Evolutionary conservation across 1,139 yeast genomes (phyloP).

Genomic region (Taphrina deformans): DNA sequence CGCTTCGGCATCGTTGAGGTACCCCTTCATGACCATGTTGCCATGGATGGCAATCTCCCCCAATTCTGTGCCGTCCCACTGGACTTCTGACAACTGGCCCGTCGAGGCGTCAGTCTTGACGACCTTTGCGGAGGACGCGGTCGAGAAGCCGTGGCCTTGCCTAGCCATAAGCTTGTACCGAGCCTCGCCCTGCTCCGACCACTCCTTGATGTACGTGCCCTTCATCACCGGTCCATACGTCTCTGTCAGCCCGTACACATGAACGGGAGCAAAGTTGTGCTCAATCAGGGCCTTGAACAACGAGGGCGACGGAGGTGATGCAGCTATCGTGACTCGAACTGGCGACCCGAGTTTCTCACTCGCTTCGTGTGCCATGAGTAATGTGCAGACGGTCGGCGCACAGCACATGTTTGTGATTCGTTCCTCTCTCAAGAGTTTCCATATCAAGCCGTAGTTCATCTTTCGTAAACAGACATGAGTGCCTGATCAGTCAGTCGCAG

Average conservation of each 20-base stretch:
- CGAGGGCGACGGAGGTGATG: slow-evolving; percentile 48
- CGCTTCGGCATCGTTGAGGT: slow-evolving; percentile 60
- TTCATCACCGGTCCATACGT: slow-evolving; percentile 49
- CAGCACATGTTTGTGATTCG: slow-evolving; percentile 47
- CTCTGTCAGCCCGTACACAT: slow-evolving; percentile 73
- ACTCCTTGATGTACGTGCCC: slow-evolving; percentile 44
- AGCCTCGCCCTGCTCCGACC: slow-evolving; percentile 40
- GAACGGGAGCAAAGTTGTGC: slow-evolving; percentile 49
- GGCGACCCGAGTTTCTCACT: slow-evolving; percentile 43
- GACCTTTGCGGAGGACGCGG: slow-evolving; percentile 51
- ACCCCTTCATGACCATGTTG: slow-evolving; percentile 53
- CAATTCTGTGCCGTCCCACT: slow-evolving; percentile 47
- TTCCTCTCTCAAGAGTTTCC: slow-evolving; percentile 45
- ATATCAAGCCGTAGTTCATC: slow-evolving; percentile 46
- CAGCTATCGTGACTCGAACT: slow-evolving; percentile 48
- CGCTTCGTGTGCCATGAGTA: slow-evolving; percentile 45
- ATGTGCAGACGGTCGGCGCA: slow-evolving; percentile 49
- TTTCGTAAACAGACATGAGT: slow-evolving; percentile 47
- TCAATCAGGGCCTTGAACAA: slow-evolving; percentile 46
- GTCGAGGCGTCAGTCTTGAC: slow-evolving; percentile 45
- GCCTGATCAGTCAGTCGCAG: background rate
- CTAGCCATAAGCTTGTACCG: slow-evolving; percentile 42
- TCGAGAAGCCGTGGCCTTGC: slow-evolving; percentile 47
- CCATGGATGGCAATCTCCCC: slow-evolving; percentile 48
- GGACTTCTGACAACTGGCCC: slow-evolving; percentile 56